These are phyloP conservation scores for Fennellomyces sp. DNA, from an alignment of 371 early-diverging fungal genomes.

Conservation along the genomic window DNA sequence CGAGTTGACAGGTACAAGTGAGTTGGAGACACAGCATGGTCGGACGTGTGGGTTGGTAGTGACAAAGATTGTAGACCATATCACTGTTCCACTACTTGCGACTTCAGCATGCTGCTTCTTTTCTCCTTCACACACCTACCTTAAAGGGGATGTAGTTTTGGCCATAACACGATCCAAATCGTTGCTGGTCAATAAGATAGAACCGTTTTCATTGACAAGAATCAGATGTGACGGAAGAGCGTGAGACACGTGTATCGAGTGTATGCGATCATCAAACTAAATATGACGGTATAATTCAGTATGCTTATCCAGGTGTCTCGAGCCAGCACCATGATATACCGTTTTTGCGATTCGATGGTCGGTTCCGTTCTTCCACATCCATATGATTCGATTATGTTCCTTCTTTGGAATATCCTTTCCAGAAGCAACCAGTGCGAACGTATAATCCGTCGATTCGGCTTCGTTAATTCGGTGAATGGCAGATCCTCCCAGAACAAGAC, in stretches of 20 bases:
- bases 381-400: conserved; percentile 54
- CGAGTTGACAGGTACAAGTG: conserved; percentile 50
- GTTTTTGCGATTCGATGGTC: conserved; percentile 30
- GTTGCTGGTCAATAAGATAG: conserved; percentile 51
- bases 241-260: conserved; percentile 52
- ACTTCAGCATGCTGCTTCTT: not conserved
- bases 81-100: conserved; percentile 13
- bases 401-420: conserved; percentile 56
- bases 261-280: conserved; percentile 56
- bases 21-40: conserved; percentile 50
- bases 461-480: conserved; percentile 47
- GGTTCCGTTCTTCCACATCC: conserved; percentile 54
- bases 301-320: no score
- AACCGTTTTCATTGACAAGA: conserved; percentile 52
- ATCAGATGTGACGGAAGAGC: conserved; percentile 52
- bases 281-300: not conserved
- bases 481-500: conserved; percentile 55
- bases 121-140: not conserved
- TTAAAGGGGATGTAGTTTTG: conserved; percentile 22
- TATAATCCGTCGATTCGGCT: conserved; percentile 37
- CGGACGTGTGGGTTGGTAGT: conserved; percentile 43
- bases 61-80: conserved; percentile 56
- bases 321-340: conserved; percentile 27
- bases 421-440: conserved; percentile 58
- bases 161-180: conserved; percentile 54